Conservation (phyloP, 164 flowering plant species). For the Aristolochia fimbriata region DNA sequence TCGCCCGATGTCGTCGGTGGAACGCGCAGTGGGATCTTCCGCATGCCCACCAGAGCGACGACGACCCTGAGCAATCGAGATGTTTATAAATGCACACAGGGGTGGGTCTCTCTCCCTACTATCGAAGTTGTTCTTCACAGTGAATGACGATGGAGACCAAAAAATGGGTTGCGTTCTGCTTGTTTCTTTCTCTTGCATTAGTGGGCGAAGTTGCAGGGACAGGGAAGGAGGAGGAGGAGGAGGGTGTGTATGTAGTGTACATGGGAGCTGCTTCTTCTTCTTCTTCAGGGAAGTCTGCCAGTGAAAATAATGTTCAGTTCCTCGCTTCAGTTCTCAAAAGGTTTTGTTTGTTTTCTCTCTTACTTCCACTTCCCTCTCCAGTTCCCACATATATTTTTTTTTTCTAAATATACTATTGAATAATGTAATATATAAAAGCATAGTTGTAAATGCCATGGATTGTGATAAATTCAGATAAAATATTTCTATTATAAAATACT, state of each 20-base stretch:
- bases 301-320: constrained; percentile 23
- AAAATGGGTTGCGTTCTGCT: background rate
- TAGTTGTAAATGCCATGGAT: background rate
- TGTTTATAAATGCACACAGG: background rate
- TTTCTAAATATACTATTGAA: no score
- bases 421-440: background rate
- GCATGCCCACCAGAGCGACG: background rate
- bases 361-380: background rate
- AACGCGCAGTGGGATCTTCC: background rate
- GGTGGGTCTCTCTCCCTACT: background rate
- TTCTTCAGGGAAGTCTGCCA: constrained; percentile 3
- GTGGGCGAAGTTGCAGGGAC: background rate
- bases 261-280: constrained; percentile 39
- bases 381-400: background rate
- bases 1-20: no score
- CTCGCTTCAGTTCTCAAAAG: constrained; percentile 24
- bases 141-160: background rate
- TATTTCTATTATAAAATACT: no score
- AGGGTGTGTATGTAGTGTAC: constrained; percentile 38
- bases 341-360: constrained; percentile 6
- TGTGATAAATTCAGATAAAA: no score
- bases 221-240: constrained; percentile 5
- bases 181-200: background rate
- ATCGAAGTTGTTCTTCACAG: background rate
- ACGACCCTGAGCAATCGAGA: background rate